Evolutionary conservation across 164 flowering plant species (phyloP).

Genomic region (Warburgia ugandensis): DNA sequence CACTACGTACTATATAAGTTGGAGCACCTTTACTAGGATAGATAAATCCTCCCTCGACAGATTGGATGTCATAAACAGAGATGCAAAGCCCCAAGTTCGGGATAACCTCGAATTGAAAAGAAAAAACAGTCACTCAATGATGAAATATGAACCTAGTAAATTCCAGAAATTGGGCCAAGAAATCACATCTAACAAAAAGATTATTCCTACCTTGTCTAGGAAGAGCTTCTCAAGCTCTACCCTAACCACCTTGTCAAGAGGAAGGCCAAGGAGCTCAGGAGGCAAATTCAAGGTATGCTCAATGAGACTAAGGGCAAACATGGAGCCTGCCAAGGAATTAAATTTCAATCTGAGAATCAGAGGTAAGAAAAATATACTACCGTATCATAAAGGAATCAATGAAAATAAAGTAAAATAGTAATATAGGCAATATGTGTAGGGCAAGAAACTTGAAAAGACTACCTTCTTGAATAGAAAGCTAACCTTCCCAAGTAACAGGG

Average conservation of each 20-base stretch:
- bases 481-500: too few species aligned
- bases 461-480: too few species aligned
- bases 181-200: background rate
- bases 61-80: slow-evolving; percentile 52
- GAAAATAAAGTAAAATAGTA: too few species aligned
- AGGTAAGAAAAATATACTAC: too few species aligned
- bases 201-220: slow-evolving; percentile 54
- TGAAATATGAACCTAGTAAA: background rate
- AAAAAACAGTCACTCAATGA: background rate
- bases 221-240: slow-evolving; percentile 50
- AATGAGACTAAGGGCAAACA: slow-evolving; percentile 63
- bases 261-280: slow-evolving; percentile 48
- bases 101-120: slow-evolving; percentile 41
- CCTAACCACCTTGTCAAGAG: slow-evolving; percentile 45
- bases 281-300: slow-evolving; percentile 67
- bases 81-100: slow-evolving; percentile 62
- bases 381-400: too few species aligned
- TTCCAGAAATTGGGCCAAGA: background rate
- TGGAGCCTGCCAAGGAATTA: too few species aligned
- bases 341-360: too few species aligned
- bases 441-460: too few species aligned
- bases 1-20: slow-evolving; percentile 49
- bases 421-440: too few species aligned
- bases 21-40: slow-evolving; percentile 69
- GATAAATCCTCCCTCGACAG: slow-evolving; percentile 59